Evolutionary conservation across 2,329 filamentous ascomycete genomes (phyloP).

Genomic region (Microsporum canis): DNA sequence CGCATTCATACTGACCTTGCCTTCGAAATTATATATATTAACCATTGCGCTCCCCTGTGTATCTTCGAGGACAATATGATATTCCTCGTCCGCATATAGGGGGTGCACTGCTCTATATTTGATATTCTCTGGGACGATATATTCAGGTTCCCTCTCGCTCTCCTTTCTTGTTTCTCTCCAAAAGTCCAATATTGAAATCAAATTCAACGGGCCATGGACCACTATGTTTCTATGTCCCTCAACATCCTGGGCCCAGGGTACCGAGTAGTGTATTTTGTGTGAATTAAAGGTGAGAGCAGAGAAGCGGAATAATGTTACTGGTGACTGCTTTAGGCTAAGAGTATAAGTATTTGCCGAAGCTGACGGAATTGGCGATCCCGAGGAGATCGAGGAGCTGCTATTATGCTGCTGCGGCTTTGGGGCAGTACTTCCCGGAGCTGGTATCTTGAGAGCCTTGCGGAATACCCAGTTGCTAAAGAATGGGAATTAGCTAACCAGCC

Average conservation of each 20-base stretch:
- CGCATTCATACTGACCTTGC: conserved; percentile 29
- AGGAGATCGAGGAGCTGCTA: conserved; percentile 2
- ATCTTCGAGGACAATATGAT: conserved; percentile 34
- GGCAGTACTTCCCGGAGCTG: conserved; percentile 7
- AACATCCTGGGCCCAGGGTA: conserved; percentile 33
- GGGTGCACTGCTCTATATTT: conserved; percentile 41
- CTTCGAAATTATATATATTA: conserved; percentile 25
- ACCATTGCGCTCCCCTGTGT: conserved; percentile 22
- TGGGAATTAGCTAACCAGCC: neutral
- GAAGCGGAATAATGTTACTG: conserved; percentile 35
- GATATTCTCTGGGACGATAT: conserved; percentile 33
- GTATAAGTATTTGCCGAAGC: conserved; percentile 20
- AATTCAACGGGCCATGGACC: conserved; percentile 35
- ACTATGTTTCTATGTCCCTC: conserved; percentile 35
- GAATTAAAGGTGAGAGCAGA: conserved; percentile 36
- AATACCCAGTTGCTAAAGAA: conserved; percentile 36
- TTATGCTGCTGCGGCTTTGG: conserved; percentile 3
- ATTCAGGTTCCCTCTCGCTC: conserved; percentile 14
- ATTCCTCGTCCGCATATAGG: conserved; percentile 40
- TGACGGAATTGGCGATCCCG: conserved; percentile 13
- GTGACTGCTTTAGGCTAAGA: conserved; percentile 27
- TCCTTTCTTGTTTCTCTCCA: conserved; percentile 31
- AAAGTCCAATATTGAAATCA: conserved; percentile 34
- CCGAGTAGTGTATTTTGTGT: conserved; percentile 36
- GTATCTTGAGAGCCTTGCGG: conserved; percentile 27